Evolutionary conservation across 2,329 filamentous ascomycete species (phyloP).

Genomic region (Trichoderma atroviride): DNA sequence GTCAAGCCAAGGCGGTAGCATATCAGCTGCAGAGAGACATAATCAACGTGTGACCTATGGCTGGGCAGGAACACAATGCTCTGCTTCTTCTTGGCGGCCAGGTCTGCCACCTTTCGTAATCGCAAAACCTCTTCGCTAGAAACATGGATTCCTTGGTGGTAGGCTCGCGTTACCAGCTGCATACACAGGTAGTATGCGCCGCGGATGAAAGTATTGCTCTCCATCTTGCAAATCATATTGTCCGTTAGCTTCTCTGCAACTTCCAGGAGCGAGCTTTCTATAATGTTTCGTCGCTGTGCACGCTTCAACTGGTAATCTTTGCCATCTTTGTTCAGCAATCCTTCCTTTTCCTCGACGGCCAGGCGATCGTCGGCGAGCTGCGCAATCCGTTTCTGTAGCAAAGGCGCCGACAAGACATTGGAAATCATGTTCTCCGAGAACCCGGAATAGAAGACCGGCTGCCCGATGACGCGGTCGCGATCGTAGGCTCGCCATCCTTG

Average conservation of each 20-base stretch:
- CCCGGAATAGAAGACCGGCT: slow-evolving; percentile 89
- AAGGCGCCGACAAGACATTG: slow-evolving; percentile 72
- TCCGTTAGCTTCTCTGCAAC: slow-evolving; percentile 87
- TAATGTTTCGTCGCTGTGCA: slow-evolving; percentile 59
- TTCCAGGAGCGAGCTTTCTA: slow-evolving; percentile 74
- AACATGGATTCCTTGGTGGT: slow-evolving; percentile 96
- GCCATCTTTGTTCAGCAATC: slow-evolving; percentile 61
- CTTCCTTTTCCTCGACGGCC: slow-evolving; percentile 74
- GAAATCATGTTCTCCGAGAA: slow-evolving; percentile 90
- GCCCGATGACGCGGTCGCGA: slow-evolving; percentile 79
- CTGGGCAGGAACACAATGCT: slow-evolving; percentile 95
- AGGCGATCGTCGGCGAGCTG: slow-evolving; percentile 77
- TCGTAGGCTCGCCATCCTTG: slow-evolving; percentile 96
- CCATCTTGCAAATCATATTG: slow-evolving; percentile 99
- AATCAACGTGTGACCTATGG: slow-evolving; percentile 94
- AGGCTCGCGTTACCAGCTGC: slow-evolving; percentile 86
- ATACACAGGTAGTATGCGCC: slow-evolving; percentile 88
- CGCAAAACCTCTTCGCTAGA: slow-evolving; percentile 90
- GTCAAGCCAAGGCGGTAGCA: slow-evolving; percentile 91
- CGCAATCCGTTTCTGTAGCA: slow-evolving; percentile 73
- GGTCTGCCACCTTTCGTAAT: slow-evolving; percentile 77
- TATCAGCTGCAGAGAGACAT: slow-evolving; percentile 91
- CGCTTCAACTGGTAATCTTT: slow-evolving; percentile 55
- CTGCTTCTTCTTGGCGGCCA: slow-evolving; percentile 84
- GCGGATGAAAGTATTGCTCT: slow-evolving; percentile 89